Conservation (phyloP, 2,329 filamentous ascomycete genomes). For the Dactylellina cionopaga region DNA sequence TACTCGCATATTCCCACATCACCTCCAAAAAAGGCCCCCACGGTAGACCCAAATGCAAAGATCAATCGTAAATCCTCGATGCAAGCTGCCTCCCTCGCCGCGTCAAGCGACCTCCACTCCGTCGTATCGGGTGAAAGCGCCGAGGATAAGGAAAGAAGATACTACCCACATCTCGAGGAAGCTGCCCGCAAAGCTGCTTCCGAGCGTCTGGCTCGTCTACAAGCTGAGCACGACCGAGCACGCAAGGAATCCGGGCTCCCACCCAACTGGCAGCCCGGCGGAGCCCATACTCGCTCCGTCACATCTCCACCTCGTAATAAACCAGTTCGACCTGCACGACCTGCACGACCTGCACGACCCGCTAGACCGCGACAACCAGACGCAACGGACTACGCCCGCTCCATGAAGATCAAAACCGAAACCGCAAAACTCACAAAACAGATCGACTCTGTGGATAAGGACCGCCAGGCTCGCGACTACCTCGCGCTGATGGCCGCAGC, state of each 20-base stretch:
- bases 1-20: conserved; percentile 48
- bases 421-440: conserved; percentile 35
- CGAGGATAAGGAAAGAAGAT: conserved; percentile 25
- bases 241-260: conserved; percentile 43
- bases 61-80: conserved; percentile 23
- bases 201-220: conserved; percentile 37
- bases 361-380: conserved; percentile 19
- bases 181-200: conserved; percentile 47
- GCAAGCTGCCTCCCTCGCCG: conserved; percentile 38
- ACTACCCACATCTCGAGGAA: conserved; percentile 52
- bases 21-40: conserved; percentile 13
- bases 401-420: conserved; percentile 47
- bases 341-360: not conserved
- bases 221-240: conserved; percentile 45
- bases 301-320: conserved; percentile 4
- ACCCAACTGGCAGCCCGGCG: conserved; percentile 32
- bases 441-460: conserved; percentile 44
- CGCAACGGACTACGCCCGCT: conserved; percentile 36
- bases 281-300: conserved; percentile 14
- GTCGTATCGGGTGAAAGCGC: conserved; percentile 21
- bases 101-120: conserved; percentile 26
- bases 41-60: not conserved
- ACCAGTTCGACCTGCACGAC: not conserved
- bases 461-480: conserved; percentile 44
- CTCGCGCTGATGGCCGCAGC: conserved; percentile 31